Evolutionary conservation across 2,329 filamentous ascomycete species (phyloP).

Genomic region (Colletotrichum spinosum): DNA sequence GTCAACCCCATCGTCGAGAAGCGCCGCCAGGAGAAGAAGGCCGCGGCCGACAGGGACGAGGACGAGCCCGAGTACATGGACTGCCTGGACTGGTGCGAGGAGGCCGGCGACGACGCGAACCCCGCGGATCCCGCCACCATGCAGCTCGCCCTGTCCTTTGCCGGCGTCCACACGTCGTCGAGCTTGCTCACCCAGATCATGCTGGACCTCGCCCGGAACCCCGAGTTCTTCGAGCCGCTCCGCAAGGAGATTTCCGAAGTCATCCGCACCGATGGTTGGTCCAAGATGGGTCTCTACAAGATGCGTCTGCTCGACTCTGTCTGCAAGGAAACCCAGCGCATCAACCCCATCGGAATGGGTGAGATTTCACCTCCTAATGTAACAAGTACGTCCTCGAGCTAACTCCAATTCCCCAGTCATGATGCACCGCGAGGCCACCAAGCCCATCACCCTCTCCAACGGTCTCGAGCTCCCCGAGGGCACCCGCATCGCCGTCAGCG

Average conservation of each 20-base stretch:
- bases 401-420: slow-evolving; percentile 12
- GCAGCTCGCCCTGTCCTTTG: slow-evolving; percentile 41
- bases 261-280: slow-evolving; percentile 37
- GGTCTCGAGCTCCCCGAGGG: slow-evolving; percentile 32
- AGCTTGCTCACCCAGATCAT: slow-evolving; percentile 40
- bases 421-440: slow-evolving; percentile 32
- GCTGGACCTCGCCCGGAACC: slow-evolving; percentile 39
- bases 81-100: slow-evolving; percentile 41
- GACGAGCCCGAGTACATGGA: slow-evolving; percentile 38
- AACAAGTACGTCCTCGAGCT: neutral
- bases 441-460: slow-evolving; percentile 32
- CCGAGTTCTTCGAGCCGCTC: slow-evolving; percentile 40
- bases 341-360: slow-evolving; percentile 28
- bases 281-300: slow-evolving; percentile 32
- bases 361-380: neutral
- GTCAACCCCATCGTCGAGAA: slow-evolving; percentile 38
- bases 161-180: slow-evolving; percentile 41
- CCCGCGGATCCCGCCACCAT: slow-evolving; percentile 34
- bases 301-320: slow-evolving; percentile 33
- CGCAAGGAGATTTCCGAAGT: slow-evolving; percentile 41
- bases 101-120: slow-evolving; percentile 15
- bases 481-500: slow-evolving; percentile 28
- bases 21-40: slow-evolving; percentile 33
- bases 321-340: slow-evolving; percentile 31
- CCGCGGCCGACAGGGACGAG: slow-evolving; percentile 25